Conservation (phyloP, 2,329 filamentous ascomycete genomes). For the Cadophora malorum region DNA sequence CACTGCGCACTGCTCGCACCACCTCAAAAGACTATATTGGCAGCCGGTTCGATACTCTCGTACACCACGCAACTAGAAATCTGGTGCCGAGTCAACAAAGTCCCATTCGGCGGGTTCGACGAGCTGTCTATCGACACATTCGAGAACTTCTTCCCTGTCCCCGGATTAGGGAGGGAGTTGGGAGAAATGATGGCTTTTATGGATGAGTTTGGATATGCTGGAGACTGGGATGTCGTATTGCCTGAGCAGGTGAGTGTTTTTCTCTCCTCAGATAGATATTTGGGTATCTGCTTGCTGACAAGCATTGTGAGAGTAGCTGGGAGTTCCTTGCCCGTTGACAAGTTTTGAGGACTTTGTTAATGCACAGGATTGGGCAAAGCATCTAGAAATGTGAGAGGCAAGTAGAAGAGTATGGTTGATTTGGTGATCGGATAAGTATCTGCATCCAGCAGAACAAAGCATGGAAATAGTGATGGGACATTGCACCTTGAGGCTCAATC, state of each 20-base stretch:
- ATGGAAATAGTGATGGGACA: too few relatives aligned
- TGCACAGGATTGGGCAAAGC: slow-evolving; percentile 37
- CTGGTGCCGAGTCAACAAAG: slow-evolving; percentile 32
- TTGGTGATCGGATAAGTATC: too few relatives aligned
- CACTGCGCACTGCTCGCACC: slow-evolving; percentile 38
- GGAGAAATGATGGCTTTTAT: slow-evolving; percentile 45
- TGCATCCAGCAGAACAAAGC: too few relatives aligned
- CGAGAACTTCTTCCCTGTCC: slow-evolving; percentile 40
- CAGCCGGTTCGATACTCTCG: slow-evolving; percentile 26
- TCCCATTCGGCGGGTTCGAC: slow-evolving; percentile 31
- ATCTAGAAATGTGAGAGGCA: slow-evolving; percentile 17
- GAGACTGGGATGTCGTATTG: slow-evolving; percentile 45
- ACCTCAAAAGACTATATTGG: slow-evolving; percentile 36
- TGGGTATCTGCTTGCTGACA: too few relatives aligned
- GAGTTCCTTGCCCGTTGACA: slow-evolving; percentile 28
- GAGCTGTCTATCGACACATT: slow-evolving; percentile 33
- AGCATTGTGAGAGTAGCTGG: slow-evolving; percentile 26
- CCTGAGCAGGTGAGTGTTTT: slow-evolving; percentile 34
- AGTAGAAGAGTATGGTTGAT: background rate
- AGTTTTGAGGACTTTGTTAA: slow-evolving; percentile 35
- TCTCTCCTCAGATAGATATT: too few relatives aligned
- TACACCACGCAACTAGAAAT: slow-evolving; percentile 31
- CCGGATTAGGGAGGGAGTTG: slow-evolving; percentile 41
- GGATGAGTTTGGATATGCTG: slow-evolving; percentile 45
- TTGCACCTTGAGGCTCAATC: too few relatives aligned